Evolutionary conservation across 352 stramenopile genomes (phyloP), one percentile per base, ranked within the genome.

Genomic region (Pythium scleroteichum): DNA sequence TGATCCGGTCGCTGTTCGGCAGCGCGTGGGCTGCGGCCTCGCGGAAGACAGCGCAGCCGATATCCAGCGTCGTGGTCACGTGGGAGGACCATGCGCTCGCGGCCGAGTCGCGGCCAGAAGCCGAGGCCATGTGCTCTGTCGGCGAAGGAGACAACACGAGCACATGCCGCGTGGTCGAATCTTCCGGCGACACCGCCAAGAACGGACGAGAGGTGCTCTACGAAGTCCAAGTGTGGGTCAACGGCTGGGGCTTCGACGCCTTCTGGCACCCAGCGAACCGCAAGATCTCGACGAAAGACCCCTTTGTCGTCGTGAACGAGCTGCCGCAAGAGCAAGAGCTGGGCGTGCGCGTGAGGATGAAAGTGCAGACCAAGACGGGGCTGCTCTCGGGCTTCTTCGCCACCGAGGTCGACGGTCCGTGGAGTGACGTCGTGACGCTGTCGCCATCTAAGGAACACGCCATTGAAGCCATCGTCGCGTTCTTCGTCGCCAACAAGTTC

Each of bases 141-240:
- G 51, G 23, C 2, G 32, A 40, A 8, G 33, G 27, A n/a, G 50
- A 41, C 20, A 65, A n/a, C 54, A 53, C 10, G 13, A 57, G 33
- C 16, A 24, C 38, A 4, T 57, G 50, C 10, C n/a, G 26, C 19
- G 47, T 33, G 16, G 33, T 9, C 2, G 32, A 29, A 23, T 16
- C 32, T 35, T 8, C 27, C 20, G 8, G 38, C 27, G 26, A 53
- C 13, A 27, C 61, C 0, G 39, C 68, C 6, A 67, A 75, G 4
- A 47, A 53, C 19, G 35, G 40, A 13, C 29, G 47, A 1, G 26
- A 60, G 16, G 27, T 79, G 41, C 12, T 64, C 22, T 91, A 91
- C 52, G 79, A 91, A 57, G 68, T 91, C 59, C 82, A 91, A 64
- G 59, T 86, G 29, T 91, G 82, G 82, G 79, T 91, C 19, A 74